These are phyloP conservation scores for Paramecium bursaria DNA, from an alignment of 73 alveolate species.

Conservation along the genomic window DNA sequence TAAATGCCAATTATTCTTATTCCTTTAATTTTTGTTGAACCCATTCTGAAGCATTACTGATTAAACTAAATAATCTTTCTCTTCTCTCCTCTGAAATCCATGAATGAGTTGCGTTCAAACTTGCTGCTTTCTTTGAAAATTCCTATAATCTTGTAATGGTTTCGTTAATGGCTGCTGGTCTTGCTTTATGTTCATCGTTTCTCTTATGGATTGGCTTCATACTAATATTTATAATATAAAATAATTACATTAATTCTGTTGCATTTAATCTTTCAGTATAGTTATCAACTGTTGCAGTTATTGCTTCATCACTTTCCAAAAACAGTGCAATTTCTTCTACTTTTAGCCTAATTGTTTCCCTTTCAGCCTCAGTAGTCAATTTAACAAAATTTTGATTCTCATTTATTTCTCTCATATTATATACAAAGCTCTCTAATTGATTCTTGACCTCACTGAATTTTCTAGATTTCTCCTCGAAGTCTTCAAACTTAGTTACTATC, in stretches of 20 bases:
- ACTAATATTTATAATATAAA: conserved; percentile 1
- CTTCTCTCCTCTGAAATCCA: conserved; percentile 69
- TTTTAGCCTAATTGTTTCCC: conserved; percentile 43
- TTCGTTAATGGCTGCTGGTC: conserved; percentile 66
- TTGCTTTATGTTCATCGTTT: conserved; percentile 60
- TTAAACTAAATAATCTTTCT: conserved; percentile 15
- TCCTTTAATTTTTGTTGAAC: conserved; percentile 20
- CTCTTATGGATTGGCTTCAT: conserved; percentile 54
- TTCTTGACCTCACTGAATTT: conserved; percentile 70
- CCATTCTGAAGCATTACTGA: conserved; percentile 59
- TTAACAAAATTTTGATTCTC: conserved; percentile 61
- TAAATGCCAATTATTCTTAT: conserved; percentile 46
- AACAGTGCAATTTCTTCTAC: conserved; percentile 52
- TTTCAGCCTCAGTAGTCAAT: conserved; percentile 66
- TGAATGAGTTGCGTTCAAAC: conserved; percentile 49
- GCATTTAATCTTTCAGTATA: conserved; percentile 30
- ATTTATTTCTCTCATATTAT: conserved; percentile 65
- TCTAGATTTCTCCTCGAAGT: conserved; percentile 58
- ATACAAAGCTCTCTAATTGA: conserved; percentile 69
- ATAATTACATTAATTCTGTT: neutral
- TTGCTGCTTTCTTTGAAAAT: conserved; percentile 39
- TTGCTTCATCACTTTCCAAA: conserved; percentile 68
- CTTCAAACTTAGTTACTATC: conserved; percentile 51
- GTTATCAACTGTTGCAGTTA: conserved; percentile 53
- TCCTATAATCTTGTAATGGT: conserved; percentile 54